Base-by-base conservation (phyloP, 768 basidiomycete genomes). In the Pleurotus eryngii region DNA sequence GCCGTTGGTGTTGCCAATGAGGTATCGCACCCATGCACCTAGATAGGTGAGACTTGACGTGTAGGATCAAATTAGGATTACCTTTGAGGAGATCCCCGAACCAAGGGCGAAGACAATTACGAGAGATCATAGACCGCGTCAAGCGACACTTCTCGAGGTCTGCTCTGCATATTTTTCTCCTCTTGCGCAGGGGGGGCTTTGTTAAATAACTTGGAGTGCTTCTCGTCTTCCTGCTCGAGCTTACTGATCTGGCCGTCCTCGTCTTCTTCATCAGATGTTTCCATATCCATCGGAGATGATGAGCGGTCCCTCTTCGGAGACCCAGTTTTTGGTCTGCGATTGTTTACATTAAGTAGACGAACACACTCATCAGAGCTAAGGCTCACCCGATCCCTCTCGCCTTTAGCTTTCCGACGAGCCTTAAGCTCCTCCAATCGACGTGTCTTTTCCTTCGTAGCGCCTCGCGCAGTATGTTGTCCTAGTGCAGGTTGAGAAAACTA, bases 1-100 rank as follows among this genome's bases (percentile, higher is more conserved):
- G 5, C 79, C 76, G 7, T 72, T 68, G 49, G 91, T 86, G 1
- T 74, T 62, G 0, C 90, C 92, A 61, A 95, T 85, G 39, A 90
- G 75, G 66, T 90, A 89, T 39, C 95, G 83, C 8, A 98, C 93
- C 84, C 87, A 98, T 22, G 84, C 83, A 46, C 88, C 95, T 94
- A 61, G 3, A 55, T 37, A 43, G 27, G 30, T 18, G 46, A 14
- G 48, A 50, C 50, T 60, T 11, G 60, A 18, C 35, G 30, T 35
- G 11, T 9, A 35, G 11, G 30, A 35, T 35, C 30, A 35, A 35
- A 35, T 35, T 0, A 35, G 11, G 11, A 35, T 35, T 61, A 86
- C 95, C 89, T 70, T 84, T 84, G 30, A 90, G 80, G 69, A 86
- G 89, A 22, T 94, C 87, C 60, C 88, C 85, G 67, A 98, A 98